phyloP scores from a whole-genome alignment of 2,329 filamentous ascomycete species.

The Colletotrichum australisinense region DNA sequence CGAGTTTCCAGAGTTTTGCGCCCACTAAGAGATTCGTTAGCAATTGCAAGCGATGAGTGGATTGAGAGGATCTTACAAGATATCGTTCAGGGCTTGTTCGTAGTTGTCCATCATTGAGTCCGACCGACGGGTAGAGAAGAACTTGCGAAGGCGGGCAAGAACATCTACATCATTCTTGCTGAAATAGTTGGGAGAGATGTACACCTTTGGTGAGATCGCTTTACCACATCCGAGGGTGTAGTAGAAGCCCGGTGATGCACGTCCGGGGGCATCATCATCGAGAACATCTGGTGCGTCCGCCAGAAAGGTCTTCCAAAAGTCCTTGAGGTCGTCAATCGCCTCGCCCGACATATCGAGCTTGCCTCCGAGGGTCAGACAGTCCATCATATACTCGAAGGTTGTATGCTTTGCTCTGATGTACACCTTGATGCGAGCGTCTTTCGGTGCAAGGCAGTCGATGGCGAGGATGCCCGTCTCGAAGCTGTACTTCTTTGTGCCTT shows the following conservation, averaged over 20 bases:
- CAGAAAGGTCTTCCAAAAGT: slow-evolving; percentile 24
- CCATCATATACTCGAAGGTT: slow-evolving; percentile 30
- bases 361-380: slow-evolving; percentile 29
- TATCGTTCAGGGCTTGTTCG: slow-evolving; percentile 25
- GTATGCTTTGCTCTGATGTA: slow-evolving; percentile 29
- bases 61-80: slow-evolving; percentile 17
- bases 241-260: slow-evolving; percentile 29
- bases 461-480: slow-evolving; percentile 32
- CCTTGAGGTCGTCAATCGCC: slow-evolving; percentile 27
- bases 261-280: slow-evolving; percentile 19
- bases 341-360: slow-evolving; percentile 31
- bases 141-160: slow-evolving; percentile 22
- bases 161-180: slow-evolving; percentile 25
- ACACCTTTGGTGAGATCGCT: slow-evolving; percentile 30
- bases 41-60: neutral
- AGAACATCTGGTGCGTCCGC: slow-evolving; percentile 18
- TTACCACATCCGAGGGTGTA: slow-evolving; percentile 29
- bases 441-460: slow-evolving; percentile 26
- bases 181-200: slow-evolving; percentile 29
- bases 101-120: slow-evolving; percentile 34
- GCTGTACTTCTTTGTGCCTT: slow-evolving; percentile 23
- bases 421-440: slow-evolving; percentile 28
- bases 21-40: slow-evolving; percentile 11
- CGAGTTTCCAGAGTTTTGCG: slow-evolving; percentile 25
- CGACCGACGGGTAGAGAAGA: slow-evolving; percentile 27